A percentile compares a stretch with the other conserved stretches of the same genome.
These are phyloP conservation scores for Eucalyptus brandiana DNA, from an alignment of 345 rosid genomes.

Conservation along the genomic window DNA sequence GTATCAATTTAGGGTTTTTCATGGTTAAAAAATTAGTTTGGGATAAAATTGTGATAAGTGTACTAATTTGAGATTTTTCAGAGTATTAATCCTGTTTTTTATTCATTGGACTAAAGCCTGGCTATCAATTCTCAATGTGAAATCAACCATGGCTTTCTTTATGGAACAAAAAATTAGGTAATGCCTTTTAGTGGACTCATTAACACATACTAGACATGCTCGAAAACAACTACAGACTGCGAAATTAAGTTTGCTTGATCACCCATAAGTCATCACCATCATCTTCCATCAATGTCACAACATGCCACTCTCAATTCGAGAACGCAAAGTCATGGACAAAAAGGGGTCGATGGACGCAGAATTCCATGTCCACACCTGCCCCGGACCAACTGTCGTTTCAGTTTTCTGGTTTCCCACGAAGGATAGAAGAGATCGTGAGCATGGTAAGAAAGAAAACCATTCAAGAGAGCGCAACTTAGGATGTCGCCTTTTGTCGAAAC, in stretches of 20 bases:
- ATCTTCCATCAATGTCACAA: neutral
- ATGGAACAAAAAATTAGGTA: neutral
- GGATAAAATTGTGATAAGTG: accelerated
- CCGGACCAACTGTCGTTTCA: neutral
- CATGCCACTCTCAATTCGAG: neutral
- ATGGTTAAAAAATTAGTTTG: too few species aligned
- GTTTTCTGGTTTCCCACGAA: neutral
- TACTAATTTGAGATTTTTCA: accelerated
- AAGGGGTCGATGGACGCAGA: neutral
- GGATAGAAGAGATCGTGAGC: neutral
- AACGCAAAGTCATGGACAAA: neutral
- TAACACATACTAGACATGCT: neutral
- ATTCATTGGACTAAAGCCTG: accelerated
- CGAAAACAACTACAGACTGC: neutral
- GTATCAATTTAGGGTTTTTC: too few species aligned
- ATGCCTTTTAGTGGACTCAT: neutral
- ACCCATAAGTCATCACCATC: neutral
- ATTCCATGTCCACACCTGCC: neutral
- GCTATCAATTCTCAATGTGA: neutral
- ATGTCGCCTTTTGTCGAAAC: neutral
- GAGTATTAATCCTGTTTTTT: neutral
- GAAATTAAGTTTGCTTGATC: neutral
- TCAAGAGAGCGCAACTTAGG: neutral
- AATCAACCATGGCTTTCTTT: neutral
- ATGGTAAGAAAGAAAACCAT: neutral